Evolutionary conservation across 495 filamentous ascomycete species (phyloP).

Genomic region (Penicillium taxi): DNA sequence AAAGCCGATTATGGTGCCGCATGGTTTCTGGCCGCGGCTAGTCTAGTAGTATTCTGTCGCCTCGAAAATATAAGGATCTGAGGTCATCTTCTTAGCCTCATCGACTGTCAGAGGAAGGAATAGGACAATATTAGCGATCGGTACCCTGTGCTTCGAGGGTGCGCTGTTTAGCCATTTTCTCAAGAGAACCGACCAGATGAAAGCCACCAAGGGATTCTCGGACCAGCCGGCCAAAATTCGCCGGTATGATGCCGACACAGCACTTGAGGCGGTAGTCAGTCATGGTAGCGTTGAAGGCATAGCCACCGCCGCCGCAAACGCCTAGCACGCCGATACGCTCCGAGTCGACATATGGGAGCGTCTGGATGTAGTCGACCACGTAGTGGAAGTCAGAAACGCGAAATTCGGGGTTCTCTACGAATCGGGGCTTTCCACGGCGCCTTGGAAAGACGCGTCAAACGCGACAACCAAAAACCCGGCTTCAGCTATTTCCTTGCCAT

Average conservation of each 20-base stretch:
- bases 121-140: constrained; percentile 10
- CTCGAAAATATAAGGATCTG: constrained; percentile 11
- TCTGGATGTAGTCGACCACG: constrained; percentile 28
- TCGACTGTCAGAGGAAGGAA: constrained; percentile 9
- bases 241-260: constrained; percentile 21
- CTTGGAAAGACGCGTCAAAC: constrained; percentile 31
- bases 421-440: constrained; percentile 23
- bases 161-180: constrained; percentile 17
- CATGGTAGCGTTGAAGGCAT: constrained; percentile 26
- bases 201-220: constrained; percentile 14
- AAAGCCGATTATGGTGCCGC: constrained; percentile 11
- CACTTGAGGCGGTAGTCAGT: constrained; percentile 29
- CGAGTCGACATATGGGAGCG: constrained; percentile 21
- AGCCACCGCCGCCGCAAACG: constrained; percentile 30
- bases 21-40: constrained; percentile 6
- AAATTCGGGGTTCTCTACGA: constrained; percentile 27
- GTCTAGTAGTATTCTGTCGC: constrained; percentile 20
- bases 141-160: constrained; percentile 13
- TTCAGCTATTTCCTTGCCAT: constrained; percentile 24
- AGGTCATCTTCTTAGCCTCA: constrained; percentile 10
- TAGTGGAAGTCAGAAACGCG: constrained; percentile 25
- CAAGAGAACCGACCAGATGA: constrained; percentile 9
- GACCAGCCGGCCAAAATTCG: constrained; percentile 18
- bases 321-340: constrained; percentile 29
- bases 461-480: constrained; percentile 26